phyloP scores from a whole-genome alignment of 2,329 filamentous ascomycete genomes.

The Shiraia sp. region DNA sequence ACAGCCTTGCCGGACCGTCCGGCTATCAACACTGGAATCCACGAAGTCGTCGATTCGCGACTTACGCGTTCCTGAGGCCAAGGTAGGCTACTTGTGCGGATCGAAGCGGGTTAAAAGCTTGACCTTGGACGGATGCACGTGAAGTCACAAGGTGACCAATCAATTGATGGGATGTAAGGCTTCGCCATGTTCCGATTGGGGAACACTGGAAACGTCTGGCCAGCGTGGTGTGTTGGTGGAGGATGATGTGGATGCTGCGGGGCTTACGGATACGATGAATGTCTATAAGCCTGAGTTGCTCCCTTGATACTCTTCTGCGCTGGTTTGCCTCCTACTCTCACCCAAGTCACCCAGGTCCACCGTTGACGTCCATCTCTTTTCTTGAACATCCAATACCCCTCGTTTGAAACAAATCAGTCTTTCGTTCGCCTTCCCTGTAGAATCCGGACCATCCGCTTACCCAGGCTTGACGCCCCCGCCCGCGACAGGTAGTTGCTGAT shows the following conservation, averaged over 20 bases:
- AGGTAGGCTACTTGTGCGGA: background rate
- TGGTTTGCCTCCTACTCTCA: too few species aligned
- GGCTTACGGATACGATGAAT: background rate
- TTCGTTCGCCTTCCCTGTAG: background rate
- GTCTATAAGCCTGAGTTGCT: background rate
- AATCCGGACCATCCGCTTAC: background rate
- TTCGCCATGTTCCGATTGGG: constrained; percentile 1
- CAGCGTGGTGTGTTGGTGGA: background rate
- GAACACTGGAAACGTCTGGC: background rate
- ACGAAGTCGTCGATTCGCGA: background rate
- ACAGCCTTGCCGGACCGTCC: background rate
- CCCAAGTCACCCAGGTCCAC: too few species aligned
- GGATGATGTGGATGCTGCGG: constrained; percentile 1
- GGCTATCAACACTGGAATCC: background rate
- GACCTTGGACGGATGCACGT: background rate
- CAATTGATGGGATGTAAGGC: background rate
- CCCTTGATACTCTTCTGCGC: too few species aligned
- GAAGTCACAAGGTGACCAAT: constrained; percentile 1
- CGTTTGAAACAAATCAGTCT: background rate
- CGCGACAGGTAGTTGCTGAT: background rate
- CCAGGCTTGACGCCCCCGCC: constrained; percentile 2
- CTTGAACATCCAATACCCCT: background rate
- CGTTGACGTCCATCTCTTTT: too few species aligned
- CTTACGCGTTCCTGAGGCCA: constrained; percentile 6
- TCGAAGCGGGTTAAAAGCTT: constrained; percentile 1